A percentile compares a stretch with the other conserved stretches of the same genome.
These are phyloP conservation scores for Auriscalpium vulgare DNA, from an alignment of 768 basidiomycete species.

Conservation along the genomic window DNA sequence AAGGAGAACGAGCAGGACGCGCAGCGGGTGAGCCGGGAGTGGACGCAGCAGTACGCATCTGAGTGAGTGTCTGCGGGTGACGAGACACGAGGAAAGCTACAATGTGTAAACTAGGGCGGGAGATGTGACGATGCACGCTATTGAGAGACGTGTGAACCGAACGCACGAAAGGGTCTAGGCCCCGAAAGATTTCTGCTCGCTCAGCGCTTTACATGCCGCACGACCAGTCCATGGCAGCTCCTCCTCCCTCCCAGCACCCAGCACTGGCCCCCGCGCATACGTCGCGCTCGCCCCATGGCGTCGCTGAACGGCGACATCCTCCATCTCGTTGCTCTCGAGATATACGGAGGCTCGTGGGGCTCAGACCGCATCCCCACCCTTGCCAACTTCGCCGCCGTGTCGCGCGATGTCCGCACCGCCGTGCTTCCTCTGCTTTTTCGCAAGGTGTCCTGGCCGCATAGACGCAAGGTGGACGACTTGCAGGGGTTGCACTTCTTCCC, in stretches of 20 bases:
- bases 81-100: not conserved
- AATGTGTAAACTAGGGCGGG: not conserved
- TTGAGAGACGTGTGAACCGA: no score
- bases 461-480: constrained; percentile 19
- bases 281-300: not conserved
- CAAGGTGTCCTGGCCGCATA: constrained; percentile 27
- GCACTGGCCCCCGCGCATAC: no score
- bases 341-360: not conserved
- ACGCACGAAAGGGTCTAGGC: no score
- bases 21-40: constrained; percentile 85
- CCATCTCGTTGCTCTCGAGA: not conserved
- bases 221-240: not conserved
- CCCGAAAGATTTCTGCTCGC: not conserved
- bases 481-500: constrained; percentile 24
- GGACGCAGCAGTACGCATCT: constrained; percentile 87
- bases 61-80: not conserved
- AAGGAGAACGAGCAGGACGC: constrained; percentile 96
- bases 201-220: no score
- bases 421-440: constrained; percentile 18
- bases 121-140: not conserved
- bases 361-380: not conserved
- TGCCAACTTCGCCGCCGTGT: not conserved
- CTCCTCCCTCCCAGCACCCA: not conserved
- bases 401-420: not conserved
- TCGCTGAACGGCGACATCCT: not conserved